A percentile compares a stretch with the other conserved stretches of the same genome.
Evolutionary conservation across 179 eudicot species (phyloP).

Genomic region (Camellia oleifera): DNA sequence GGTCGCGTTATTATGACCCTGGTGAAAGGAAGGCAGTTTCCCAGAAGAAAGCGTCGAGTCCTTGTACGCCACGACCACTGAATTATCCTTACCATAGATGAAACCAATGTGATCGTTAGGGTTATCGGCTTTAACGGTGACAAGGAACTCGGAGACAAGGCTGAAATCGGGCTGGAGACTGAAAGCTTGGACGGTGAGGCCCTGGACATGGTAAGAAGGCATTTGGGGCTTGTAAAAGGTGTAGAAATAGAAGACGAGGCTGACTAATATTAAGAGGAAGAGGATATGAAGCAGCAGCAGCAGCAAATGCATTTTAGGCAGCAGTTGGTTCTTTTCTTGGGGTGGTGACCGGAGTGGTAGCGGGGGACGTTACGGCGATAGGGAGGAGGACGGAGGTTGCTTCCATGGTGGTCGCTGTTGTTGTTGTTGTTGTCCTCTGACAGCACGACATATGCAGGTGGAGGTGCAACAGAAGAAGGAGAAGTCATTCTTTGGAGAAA

Average conservation of each 20-base stretch:
- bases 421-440: not conserved
- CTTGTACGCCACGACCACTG: conserved; percentile 28
- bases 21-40: conserved; percentile 41
- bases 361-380: conserved; percentile 31
- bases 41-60: conserved; percentile 41
- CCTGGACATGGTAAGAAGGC: conserved; percentile 40
- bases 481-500: not conserved
- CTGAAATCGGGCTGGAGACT: conserved; percentile 31
- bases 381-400: conserved; percentile 25
- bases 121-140: conserved; percentile 42
- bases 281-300: conserved; percentile 39
- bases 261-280: conserved; percentile 23
- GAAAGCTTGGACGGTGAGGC: conserved; percentile 35
- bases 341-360: conserved; percentile 15
- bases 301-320: conserved; percentile 52
- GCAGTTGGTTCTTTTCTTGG: conserved; percentile 14
- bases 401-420: not conserved
- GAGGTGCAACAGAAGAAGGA: not conserved
- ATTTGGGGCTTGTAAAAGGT: conserved; percentile 40
- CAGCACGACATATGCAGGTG: conserved; percentile 23
- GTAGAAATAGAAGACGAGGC: conserved; percentile 24
- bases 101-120: conserved; percentile 44
- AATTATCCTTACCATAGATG: conserved; percentile 35
- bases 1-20: conserved; percentile 42
- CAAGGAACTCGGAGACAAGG: conserved; percentile 29